Base-by-base conservation (phyloP, 441 rosid species). In the Melastoma candidum region DNA sequence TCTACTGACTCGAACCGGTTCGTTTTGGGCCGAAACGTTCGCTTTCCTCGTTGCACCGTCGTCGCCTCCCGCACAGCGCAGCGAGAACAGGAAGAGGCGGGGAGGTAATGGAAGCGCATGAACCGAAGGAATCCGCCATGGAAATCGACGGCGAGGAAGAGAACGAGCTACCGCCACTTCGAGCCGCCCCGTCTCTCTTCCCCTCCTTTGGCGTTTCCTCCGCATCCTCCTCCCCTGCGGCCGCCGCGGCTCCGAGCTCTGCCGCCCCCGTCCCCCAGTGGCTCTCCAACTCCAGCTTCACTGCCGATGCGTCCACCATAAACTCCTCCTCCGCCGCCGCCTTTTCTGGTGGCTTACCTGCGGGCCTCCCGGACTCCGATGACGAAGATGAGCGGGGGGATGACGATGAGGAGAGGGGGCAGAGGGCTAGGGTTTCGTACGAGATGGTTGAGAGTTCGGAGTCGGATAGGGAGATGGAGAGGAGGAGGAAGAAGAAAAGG, bases 201-300 rank as follows among this genome's bases (percentile, higher is more conserved):
- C 87, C 94, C 48, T 46, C 81, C 11, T 73, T 74, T 32, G 62
- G 75, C 44, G 45, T 56, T 11, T 17, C 70, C 48, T n/a, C 27
- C 48, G 17, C 66, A 46, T 46, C 78, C 39, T 48, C 59, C 60
- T 36, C 68, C 47, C 11, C 13, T 43, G 24, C 55, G 6, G 12
- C 52, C 1, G 52, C 12, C 53, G 47, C 74, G 46, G 44, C 63
- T 8, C 41, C 7, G 41, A 32, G 5, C 41, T 32, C 41, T 6
- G 41, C 41, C 41, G 41, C 41, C 41, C 6, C 17, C 60, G 51
- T 59, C 45, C 63, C 79, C 26, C 77, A 73, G 66, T 93, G 98
- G 98, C 90, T 93, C 57, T 71, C 69, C 69, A 88, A 84, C 81
- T 55, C 82, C 61, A 93, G 97, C 81, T 93, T 93, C 80, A 71